Evolutionary conservation across 768 basidiomycete genomes (phyloP).

Genomic region (Butyriboletus loyo): DNA sequence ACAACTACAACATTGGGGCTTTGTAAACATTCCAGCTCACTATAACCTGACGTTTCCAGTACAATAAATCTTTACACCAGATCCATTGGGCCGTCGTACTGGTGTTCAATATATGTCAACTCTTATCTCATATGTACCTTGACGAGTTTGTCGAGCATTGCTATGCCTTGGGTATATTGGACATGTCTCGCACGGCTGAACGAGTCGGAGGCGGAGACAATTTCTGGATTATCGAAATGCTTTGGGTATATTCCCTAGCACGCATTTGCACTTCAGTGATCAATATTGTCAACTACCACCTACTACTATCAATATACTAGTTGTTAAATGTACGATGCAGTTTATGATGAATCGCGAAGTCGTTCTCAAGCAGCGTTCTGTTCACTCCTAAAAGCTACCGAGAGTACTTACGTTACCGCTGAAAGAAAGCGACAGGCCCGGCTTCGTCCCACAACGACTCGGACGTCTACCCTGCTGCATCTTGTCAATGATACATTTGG

Average conservation of each 20-base stretch:
- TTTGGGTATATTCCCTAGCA: too few species aligned
- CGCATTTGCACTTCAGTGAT: too few species aligned
- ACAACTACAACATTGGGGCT: too few species aligned
- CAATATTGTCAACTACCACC: background rate
- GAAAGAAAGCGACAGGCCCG: background rate
- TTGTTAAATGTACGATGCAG: background rate
- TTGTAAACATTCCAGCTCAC: too few species aligned
- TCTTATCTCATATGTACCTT: too few species aligned
- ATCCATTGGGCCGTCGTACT: too few species aligned
- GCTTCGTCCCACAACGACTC: background rate
- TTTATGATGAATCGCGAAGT: background rate
- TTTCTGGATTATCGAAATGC: slow-evolving; percentile 29
- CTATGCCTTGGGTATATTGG: slow-evolving; percentile 48
- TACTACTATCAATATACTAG: background rate
- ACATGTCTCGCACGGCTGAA: slow-evolving; percentile 42
- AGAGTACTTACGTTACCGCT: background rate
- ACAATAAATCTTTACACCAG: too few species aligned
- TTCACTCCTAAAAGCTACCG: background rate
- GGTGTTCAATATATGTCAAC: too few species aligned
- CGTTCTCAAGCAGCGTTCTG: too few species aligned
- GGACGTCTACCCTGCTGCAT: background rate
- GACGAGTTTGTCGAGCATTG: too few species aligned
- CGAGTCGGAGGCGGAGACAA: slow-evolving; percentile 30
- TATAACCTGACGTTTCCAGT: too few species aligned
- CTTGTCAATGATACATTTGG: background rate